A percentile compares a stretch with the other conserved stretches of the same genome.
Conservation (phyloP, 306 rosid species). For the Quercus suber region DNA sequence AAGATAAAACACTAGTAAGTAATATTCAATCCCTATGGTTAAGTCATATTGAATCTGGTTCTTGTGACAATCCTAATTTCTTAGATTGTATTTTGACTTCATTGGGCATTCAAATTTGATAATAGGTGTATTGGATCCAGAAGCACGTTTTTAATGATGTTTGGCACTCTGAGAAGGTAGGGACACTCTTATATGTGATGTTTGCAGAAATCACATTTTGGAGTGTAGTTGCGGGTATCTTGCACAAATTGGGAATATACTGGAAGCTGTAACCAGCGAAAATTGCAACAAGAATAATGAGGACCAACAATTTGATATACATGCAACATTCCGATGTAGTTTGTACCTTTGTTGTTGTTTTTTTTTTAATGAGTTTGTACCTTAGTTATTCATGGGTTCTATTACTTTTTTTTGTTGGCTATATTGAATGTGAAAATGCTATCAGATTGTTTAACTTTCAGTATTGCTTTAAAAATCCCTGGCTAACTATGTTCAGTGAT, state of each 20-base stretch:
- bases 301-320: not conserved
- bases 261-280: slow-evolving; percentile 54
- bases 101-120: not conserved
- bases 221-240: slow-evolving; percentile 75
- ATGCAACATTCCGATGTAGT: not conserved
- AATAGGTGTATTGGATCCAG: slow-evolving; percentile 70
- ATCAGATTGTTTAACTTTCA: not conserved
- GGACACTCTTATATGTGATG: slow-evolving; percentile 76
- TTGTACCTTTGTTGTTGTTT: not conserved
- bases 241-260: slow-evolving; percentile 71
- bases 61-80: slow-evolving; percentile 1
- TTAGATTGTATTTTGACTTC: not conserved
- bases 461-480: too few species aligned
- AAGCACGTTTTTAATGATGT: slow-evolving; percentile 59
- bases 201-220: slow-evolving; percentile 80
- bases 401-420: not conserved
- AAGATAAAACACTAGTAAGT: slow-evolving; percentile 54
- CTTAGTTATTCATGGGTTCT: not conserved
- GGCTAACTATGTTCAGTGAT: too few species aligned
- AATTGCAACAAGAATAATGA: not conserved
- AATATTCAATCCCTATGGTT: not conserved
- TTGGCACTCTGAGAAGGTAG: slow-evolving; percentile 70
- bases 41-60: not conserved
- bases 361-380: not conserved
- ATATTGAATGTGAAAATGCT: not conserved